These are phyloP conservation scores for Lachnellula hyalina DNA, from an alignment of 2,329 filamentous ascomycete species.

Conservation along the genomic window DNA sequence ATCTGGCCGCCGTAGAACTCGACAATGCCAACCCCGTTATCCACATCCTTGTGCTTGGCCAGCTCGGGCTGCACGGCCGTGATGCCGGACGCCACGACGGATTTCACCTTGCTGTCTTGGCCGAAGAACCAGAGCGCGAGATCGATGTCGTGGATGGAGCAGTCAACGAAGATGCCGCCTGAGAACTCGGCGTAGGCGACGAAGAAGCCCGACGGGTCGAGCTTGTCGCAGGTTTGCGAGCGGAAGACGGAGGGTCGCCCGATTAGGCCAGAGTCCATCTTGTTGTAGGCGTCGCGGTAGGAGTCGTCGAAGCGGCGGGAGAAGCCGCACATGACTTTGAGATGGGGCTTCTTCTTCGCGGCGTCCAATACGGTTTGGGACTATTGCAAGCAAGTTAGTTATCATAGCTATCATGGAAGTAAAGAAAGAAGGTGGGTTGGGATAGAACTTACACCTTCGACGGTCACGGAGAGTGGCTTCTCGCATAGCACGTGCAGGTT, in stretches of 20 bases:
- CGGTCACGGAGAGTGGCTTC: constrained; percentile 53
- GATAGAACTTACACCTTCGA: constrained; percentile 47
- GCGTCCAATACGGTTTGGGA: constrained; percentile 56
- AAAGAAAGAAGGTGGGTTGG: not conserved
- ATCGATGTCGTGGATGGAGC: constrained; percentile 66
- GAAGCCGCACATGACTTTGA: constrained; percentile 64
- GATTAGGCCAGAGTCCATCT: constrained; percentile 49
- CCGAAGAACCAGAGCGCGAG: constrained; percentile 61
- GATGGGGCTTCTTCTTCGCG: constrained; percentile 47
- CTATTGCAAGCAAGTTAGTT: constrained; percentile 31
- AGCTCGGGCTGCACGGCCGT: constrained; percentile 55
- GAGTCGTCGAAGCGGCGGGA: constrained; percentile 61
- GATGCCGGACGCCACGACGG: constrained; percentile 50
- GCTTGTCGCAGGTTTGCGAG: constrained; percentile 62
- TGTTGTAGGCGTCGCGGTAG: constrained; percentile 54
- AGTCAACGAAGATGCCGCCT: constrained; percentile 67
- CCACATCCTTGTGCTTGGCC: constrained; percentile 51
- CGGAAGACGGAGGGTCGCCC: constrained; percentile 56
- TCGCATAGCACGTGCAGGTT: constrained; percentile 54
- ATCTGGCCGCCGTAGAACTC: constrained; percentile 61
- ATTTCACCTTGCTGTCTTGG: constrained; percentile 48
- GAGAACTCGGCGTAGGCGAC: constrained; percentile 60
- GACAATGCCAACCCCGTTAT: constrained; percentile 59
- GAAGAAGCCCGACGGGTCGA: constrained; percentile 61
- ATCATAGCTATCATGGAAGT: no score